Evolutionary conservation across 371 early-diverging fungal genomes (phyloP), one percentile per base, ranked within the genome.

Genomic region (Mucor saturninus): DNA sequence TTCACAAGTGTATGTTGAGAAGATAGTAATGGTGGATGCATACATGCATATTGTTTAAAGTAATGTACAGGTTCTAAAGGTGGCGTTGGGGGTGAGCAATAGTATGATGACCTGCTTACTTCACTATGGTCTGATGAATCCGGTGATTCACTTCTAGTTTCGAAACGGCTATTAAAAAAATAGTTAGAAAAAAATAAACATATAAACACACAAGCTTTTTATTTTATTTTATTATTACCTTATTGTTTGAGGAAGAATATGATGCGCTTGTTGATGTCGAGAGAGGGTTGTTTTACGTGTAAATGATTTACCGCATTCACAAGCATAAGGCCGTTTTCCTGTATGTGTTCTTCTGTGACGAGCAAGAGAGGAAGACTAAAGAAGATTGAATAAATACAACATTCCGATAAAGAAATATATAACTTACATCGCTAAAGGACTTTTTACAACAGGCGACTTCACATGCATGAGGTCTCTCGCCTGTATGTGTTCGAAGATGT

Each of bases 401-500:
- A 21, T 21, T 21, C 21, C 1, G 1, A 21, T 21, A 21, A 21
- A 21, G 21, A 21, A 21, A 21, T 13, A 39, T 14, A 45, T 53
- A 35, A 65, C 56, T 50, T 59, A 65, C 60, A 56, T 88, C 88
- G 54, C 86, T 85, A 74, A 88, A 88, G 14, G 86, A 65, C 64
- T 84, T 85, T 14, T 76, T 73, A 62, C 88, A 88, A 7, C 73
- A 74, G 7, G 72, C 66, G 13, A 81, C 75, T 69, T 87, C 85
- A 61, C 92, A 92, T 54, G 73, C 66, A 70, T 92, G 92, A 9
- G 92, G 92, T 37, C 88, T 80, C 70, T 91, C 93, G 38, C 93
- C 93, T 5, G 93, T 86, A 72, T 92, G 93, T 2, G 93, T 92
- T 57, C 93, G 81, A 51, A 82, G 71, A 71, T 92, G 93, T 28